A percentile compares a stretch with the other conserved stretches of the same genome.
Conservation (phyloP, 345 rosid genomes). For the Physaria fendleri region DNA sequence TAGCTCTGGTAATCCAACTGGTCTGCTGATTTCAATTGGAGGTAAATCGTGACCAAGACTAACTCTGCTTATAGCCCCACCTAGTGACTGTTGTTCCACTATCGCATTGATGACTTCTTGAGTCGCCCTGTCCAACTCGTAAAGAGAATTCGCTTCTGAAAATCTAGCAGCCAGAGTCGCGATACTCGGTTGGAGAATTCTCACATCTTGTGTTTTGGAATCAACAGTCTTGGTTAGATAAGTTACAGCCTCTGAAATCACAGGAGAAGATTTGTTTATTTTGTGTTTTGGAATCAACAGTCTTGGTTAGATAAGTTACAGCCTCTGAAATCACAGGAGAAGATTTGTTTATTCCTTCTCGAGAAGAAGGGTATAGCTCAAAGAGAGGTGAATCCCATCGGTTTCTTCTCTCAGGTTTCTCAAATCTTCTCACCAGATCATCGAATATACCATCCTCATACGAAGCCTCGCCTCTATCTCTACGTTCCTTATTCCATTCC, state of each 20-base stretch:
- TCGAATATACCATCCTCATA: constrained; percentile 44
- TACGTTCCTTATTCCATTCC: constrained; percentile 48
- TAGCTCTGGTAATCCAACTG: no score
- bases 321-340: constrained; percentile 45
- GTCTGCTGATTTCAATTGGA: no score
- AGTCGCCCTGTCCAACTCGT: constrained; percentile 61
- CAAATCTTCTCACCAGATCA: constrained; percentile 58
- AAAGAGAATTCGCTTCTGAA: constrained; percentile 23
- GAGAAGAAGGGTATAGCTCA: constrained; percentile 38
- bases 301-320: constrained; percentile 56
- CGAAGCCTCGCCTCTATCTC: constrained; percentile 14
- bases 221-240: constrained; percentile 54
- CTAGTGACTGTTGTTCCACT: no score
- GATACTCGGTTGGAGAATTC: constrained; percentile 55
- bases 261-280: constrained; percentile 40
- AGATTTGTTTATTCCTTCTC: constrained; percentile 42
- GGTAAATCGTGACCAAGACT: no score
- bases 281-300: constrained; percentile 43
- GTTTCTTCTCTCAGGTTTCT: constrained; percentile 44
- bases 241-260: constrained; percentile 48
- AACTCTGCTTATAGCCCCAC: no score
- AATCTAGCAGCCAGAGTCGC: constrained; percentile 49
- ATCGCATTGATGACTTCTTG: constrained; percentile 49
- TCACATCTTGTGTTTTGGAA: constrained; percentile 39
- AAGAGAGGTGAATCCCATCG: constrained; percentile 65